Conservation (phyloP, 2,329 filamentous ascomycete species). For the Onygenales sp. region DNA sequence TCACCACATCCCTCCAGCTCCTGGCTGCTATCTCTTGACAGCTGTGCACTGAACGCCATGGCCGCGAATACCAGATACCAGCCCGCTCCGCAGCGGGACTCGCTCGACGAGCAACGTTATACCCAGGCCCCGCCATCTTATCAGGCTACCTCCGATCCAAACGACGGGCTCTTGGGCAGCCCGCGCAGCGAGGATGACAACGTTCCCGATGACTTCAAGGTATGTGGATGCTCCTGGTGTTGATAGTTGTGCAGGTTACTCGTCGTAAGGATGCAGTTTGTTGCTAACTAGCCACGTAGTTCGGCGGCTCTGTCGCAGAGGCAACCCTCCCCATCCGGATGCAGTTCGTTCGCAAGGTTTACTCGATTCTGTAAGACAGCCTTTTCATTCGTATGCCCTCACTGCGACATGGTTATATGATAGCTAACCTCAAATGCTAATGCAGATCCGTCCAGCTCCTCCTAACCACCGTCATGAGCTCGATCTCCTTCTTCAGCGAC, state of each 20-base stretch:
- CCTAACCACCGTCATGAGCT: slow-evolving; percentile 69
- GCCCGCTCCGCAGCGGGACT: slow-evolving; percentile 75
- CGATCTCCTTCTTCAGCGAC: slow-evolving; percentile 73
- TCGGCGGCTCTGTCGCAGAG: slow-evolving; percentile 86
- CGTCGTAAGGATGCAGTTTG: background rate
- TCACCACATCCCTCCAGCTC: background rate
- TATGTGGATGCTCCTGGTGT: slow-evolving; percentile 23
- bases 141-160: slow-evolving; percentile 47
- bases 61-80: slow-evolving; percentile 72
- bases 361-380: slow-evolving; percentile 67
- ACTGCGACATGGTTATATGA: background rate
- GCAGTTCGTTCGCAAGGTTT: slow-evolving; percentile 95
- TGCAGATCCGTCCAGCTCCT: slow-evolving; percentile 78
- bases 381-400: background rate
- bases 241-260: background rate
- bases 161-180: slow-evolving; percentile 50
- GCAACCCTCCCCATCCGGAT: slow-evolving; percentile 92
- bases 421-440: background rate
- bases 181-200: slow-evolving; percentile 80
- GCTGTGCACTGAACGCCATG: slow-evolving; percentile 39
- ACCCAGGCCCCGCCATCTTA: slow-evolving; percentile 78
- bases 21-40: background rate
- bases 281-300: slow-evolving; percentile 45
- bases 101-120: slow-evolving; percentile 62
- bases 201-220: slow-evolving; percentile 94